A percentile compares a stretch with the other conserved stretches of the same genome.
phyloP scores from a whole-genome alignment of 768 basidiomycete species.

The Collybia sordida region DNA sequence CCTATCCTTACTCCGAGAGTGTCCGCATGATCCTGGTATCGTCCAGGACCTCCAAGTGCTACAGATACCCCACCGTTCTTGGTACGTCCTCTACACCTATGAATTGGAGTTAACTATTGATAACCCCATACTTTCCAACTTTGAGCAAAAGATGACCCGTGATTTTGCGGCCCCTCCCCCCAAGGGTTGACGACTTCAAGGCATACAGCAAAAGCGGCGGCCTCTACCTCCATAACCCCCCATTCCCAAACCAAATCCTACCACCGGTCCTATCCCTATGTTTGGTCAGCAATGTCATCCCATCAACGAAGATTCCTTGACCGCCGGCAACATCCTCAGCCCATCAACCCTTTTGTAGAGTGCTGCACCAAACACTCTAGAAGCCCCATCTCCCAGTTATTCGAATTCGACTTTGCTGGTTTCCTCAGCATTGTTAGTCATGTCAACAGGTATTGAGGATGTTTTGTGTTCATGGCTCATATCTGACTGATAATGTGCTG shows the following conservation, averaged over 20 bases:
- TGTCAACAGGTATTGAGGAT: slow-evolving; percentile 53
- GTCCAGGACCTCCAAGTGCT: no score
- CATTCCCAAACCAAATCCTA: slow-evolving; percentile 39
- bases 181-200: slow-evolving; percentile 61
- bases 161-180: slow-evolving; percentile 69
- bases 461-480: no score
- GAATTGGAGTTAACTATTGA: slow-evolving; percentile 90
- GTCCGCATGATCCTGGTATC: no score
- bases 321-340: slow-evolving; percentile 28
- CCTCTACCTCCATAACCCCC: slow-evolving; percentile 38
- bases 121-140: slow-evolving; percentile 54
- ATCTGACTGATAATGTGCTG: no score
- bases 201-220: slow-evolving; percentile 47
- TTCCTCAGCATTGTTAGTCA: slow-evolving; percentile 60
- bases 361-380: slow-evolving; percentile 38
- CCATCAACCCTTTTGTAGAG: slow-evolving; percentile 22
- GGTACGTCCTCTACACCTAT: no score
- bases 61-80: no score
- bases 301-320: slow-evolving; percentile 26
- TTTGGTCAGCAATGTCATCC: slow-evolving; percentile 39
- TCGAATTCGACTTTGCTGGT: slow-evolving; percentile 57
- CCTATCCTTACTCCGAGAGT: no score
- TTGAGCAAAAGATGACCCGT: slow-evolving; percentile 51
- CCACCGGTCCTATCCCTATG: slow-evolving; percentile 48
- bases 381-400: slow-evolving; percentile 55